Conservation (phyloP, 805 yeast genomes). For the Monosporozyma unispora region DNA sequence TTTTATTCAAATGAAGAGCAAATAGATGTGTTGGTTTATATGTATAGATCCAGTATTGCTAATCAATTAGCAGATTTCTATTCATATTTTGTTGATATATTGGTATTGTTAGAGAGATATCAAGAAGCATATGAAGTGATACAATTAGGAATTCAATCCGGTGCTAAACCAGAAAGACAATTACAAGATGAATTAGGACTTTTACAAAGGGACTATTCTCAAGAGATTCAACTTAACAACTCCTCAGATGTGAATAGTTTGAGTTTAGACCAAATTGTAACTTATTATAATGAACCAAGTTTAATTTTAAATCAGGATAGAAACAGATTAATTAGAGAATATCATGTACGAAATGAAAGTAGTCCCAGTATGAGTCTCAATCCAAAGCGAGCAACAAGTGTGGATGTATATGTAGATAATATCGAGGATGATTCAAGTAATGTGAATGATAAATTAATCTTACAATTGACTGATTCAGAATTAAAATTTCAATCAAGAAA, state of each 20-base stretch:
- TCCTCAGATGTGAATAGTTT: background rate
- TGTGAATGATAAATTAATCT: background rate
- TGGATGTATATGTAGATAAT: background rate
- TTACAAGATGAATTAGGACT: constrained; percentile 15
- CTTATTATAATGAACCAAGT: background rate
- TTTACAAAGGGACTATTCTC: constrained; percentile 3
- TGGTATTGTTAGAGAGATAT: constrained; percentile 12
- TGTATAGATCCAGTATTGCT: constrained; percentile 69
- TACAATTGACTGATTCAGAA: background rate
- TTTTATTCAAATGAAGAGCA: constrained; percentile 48
- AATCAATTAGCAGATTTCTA: constrained; percentile 54
- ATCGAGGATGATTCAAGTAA: background rate
- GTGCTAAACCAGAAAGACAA: constrained; percentile 52
- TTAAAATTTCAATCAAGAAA: background rate
- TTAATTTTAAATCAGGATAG: background rate
- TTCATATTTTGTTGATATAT: constrained; percentile 58
- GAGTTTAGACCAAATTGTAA: background rate
- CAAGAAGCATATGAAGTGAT: constrained; percentile 18
- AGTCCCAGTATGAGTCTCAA: no score
- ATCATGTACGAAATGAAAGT: background rate
- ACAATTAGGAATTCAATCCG: constrained; percentile 31
- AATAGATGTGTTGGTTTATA: constrained; percentile 58
- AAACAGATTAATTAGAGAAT: background rate
- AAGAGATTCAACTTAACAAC: background rate
- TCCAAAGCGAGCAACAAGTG: background rate